Base-by-base conservation (phyloP, 768 basidiomycete species). In the Crassisporium funariophilum region DNA sequence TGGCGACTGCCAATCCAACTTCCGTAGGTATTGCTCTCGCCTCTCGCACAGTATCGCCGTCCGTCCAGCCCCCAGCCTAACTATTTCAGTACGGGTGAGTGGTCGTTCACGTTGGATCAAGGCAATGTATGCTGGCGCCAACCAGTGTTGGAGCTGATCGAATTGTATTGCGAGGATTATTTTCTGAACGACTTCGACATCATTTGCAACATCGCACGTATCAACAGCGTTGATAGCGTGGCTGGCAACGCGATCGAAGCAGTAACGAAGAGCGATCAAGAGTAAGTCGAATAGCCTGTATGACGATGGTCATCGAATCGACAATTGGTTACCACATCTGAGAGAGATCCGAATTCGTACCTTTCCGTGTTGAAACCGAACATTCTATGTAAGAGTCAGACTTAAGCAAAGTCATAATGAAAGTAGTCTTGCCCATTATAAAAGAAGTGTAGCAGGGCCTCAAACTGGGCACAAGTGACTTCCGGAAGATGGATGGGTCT, bases 381-480 rank as follows among this genome's bases (percentile, higher is more conserved):
- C n/a, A n/a, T n/a, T n/a, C n/a, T n/a, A n/a, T n/a, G n/a, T n/a
- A n/a, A n/a, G n/a, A n/a, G n/a, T 21, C 22, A 2, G 13, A 24
- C 19, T 42, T 12, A 19, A 20, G 23, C 7, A 21, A 19, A 22
- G 9, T 12, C 13, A 19, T 39, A 8, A 11, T 5, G 31, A 21
- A 15, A 42, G 27, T 42, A 27, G 9, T 2, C 67, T 36, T 38
- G 73, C 74, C 67, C 57, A 7, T 66, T 45, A 45, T 74, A 72
- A 24, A 74, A 67, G 51, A 69, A 73, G 9, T 71, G 62, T 16
- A 73, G 57, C 2, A 75, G 59, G 15, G 57, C 58, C 44, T 72
- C 70, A 40, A 74, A 71, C 45, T 76, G 71, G 4, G 43, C 29
- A 5, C 45, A 35, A 4, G 56, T 65, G 9, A 72, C 70, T 13